A percentile compares a stretch with the other conserved stretches of the same genome.
Conservation (phyloP, 1,284 basidiomycete species). For the Sphaerobolus stellatus region DNA sequence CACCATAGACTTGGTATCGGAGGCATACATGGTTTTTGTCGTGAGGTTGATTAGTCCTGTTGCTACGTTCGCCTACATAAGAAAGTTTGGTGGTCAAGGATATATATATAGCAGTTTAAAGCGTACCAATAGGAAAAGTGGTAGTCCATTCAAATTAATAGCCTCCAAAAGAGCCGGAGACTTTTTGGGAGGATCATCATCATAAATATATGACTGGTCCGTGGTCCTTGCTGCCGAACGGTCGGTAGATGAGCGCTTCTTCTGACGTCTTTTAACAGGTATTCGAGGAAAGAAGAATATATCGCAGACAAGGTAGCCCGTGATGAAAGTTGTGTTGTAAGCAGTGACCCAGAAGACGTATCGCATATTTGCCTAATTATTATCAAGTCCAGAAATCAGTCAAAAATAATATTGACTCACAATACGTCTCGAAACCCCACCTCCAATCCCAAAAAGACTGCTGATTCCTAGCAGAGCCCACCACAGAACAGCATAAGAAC, state of each 20-base stretch:
- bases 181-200: conserved; percentile 17
- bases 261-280: conserved; percentile 27
- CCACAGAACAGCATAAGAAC: conserved; percentile 75
- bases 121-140: conserved; percentile 80
- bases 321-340: conserved; percentile 85
- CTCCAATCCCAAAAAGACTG: conserved; percentile 38
- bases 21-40: conserved; percentile 80
- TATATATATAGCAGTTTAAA: not conserved
- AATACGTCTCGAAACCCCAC: conserved; percentile 73
- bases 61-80: conserved; percentile 73
- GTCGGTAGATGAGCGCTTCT: conserved; percentile 9
- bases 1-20: conserved; percentile 55
- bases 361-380: conserved; percentile 73
- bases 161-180: conserved; percentile 72
- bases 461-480: conserved; percentile 62
- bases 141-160: conserved; percentile 80
- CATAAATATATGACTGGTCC: not conserved
- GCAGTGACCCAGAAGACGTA: conserved; percentile 91
- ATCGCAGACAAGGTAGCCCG: conserved; percentile 80
- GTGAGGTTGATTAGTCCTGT: conserved; percentile 87
- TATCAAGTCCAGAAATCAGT: conserved; percentile 1
- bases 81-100: not conserved
- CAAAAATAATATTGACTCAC: conserved; percentile 43
- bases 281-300: conserved; percentile 60
- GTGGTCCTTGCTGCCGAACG: too few relatives aligned